Evolutionary conservation across 1,284 basidiomycete genomes (phyloP), one percentile per base, ranked within the genome.

Genomic region (Ceratobasidium sp.): DNA sequence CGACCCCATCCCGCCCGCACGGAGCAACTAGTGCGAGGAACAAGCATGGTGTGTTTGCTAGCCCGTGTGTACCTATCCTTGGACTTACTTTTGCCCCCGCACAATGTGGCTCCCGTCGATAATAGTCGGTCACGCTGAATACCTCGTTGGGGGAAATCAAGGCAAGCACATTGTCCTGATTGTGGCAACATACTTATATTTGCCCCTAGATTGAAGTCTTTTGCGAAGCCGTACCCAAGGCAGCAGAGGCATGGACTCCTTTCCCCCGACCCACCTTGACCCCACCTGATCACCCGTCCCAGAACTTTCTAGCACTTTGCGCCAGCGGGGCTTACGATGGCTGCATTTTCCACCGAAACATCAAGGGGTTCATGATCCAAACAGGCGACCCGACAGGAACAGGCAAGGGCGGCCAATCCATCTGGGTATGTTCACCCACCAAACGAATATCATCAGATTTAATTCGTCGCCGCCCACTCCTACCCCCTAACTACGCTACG

Each of bases 301-400:
- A 96, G 92, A 99, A 98, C 82, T 99, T 99, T 79, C 85, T 99
- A 28, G 95, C 94, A 0, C 85, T 98, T 18, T 95, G 92, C 78
- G 96, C 95, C 11, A 91, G 94, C 11, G 91, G 91, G 49, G 91
- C 91, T 77, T 99, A 95, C 81, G 87, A 97, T 80, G 85, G 86
- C 73, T 92, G 89, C 77, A 82, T 96, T 30, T 98, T 96, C 81
- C 96, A 98, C 81, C 82, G 93, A 46, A 97, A 94, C 79, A 96
- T 97, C 83, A 93, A 89, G 78, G 90, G 89, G n/a, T 98, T 98
- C 83, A 98, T 98, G 92, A 84, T 92, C 21, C 95, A 98, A 79
- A 93, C 93, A 0, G 95, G 94, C 53, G 93, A 96, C 80, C 94
- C 94, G 11, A 85, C 87, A 5, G 92, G 91, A 56, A 84, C 87